A percentile compares a stretch with the other conserved stretches of the same genome.
These are phyloP conservation scores for Umbelopsis isabellina DNA, from an alignment of 192 early-diverging fungal species.

Conservation along the genomic window DNA sequence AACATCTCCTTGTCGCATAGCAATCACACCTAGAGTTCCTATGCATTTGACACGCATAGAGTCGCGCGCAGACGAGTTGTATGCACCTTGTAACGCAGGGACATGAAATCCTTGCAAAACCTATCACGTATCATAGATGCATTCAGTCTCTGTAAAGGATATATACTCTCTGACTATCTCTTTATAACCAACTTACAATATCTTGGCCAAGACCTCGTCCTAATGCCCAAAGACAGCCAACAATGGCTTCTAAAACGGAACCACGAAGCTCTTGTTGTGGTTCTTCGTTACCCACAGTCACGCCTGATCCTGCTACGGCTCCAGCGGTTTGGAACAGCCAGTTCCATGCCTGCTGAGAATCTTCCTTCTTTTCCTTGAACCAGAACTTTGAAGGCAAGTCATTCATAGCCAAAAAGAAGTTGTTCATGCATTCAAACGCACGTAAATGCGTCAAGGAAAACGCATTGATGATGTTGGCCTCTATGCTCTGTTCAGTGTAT, in stretches of 20 bases:
- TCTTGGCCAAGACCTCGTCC: conserved; percentile 64
- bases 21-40: conserved; percentile 76
- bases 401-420: conserved; percentile 74
- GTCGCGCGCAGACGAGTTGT: conserved; percentile 43
- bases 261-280: conserved; percentile 55
- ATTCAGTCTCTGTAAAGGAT: not conserved
- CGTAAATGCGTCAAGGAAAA: conserved; percentile 66
- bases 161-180: not conserved
- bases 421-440: conserved; percentile 74
- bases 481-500: not conserved
- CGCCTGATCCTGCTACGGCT: conserved; percentile 46
- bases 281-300: conserved; percentile 51
- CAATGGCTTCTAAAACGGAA: conserved; percentile 63
- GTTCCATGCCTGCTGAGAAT: conserved; percentile 57
- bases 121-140: conserved; percentile 16
- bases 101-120: conserved; percentile 48
- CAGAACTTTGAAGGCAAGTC: conserved; percentile 66
- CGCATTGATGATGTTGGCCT: conserved; percentile 45
- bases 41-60: conserved; percentile 69
- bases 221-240: conserved; percentile 80
- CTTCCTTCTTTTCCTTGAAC: conserved; percentile 56
- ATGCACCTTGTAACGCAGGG: conserved; percentile 47
- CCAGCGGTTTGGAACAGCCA: conserved; percentile 62
- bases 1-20: conserved; percentile 67
- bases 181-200: conserved; percentile 41